phyloP scores from a whole-genome alignment of 169 alveolate species.

The Hepatocystis sp. region DNA sequence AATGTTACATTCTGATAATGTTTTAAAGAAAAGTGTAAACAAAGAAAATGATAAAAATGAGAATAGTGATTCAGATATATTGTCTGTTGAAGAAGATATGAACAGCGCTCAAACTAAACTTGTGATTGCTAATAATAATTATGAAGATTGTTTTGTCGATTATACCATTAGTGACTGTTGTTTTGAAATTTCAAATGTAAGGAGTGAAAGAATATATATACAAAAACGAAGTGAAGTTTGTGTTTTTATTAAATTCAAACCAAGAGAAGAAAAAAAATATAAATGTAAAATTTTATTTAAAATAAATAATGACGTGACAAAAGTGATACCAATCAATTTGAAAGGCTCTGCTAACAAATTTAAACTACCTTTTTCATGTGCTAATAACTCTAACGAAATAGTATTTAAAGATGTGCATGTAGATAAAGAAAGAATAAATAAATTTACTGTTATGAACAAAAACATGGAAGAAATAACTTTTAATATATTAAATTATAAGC shows the following conservation, averaged over 20 bases:
- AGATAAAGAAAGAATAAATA: slow-evolving; percentile 48
- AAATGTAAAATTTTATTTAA: slow-evolving; percentile 50
- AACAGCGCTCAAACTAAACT: slow-evolving; percentile 29
- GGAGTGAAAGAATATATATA: slow-evolving; percentile 22
- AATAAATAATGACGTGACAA: slow-evolving; percentile 30
- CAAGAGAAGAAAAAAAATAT: slow-evolving; percentile 56
- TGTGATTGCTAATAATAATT: slow-evolving; percentile 43
- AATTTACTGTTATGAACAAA: slow-evolving; percentile 45
- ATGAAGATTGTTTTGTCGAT: slow-evolving; percentile 62
- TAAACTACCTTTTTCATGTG: slow-evolving; percentile 53
- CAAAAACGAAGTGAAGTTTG: slow-evolving; percentile 23
- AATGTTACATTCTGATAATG: too few species aligned
- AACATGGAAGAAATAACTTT: slow-evolving; percentile 59
- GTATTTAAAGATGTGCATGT: slow-evolving; percentile 54
- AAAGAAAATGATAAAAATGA: slow-evolving; percentile 11
- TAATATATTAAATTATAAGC: slow-evolving; percentile 34
- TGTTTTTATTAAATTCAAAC: slow-evolving; percentile 30
- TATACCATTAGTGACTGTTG: slow-evolving; percentile 50
- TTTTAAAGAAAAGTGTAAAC: neutral
- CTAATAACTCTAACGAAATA: slow-evolving; percentile 56
- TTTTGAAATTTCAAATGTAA: slow-evolving; percentile 18
- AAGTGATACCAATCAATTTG: slow-evolving; percentile 20
- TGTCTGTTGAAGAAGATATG: slow-evolving; percentile 10
- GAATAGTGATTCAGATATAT: slow-evolving; percentile 1
- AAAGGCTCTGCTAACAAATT: slow-evolving; percentile 59